These are phyloP conservation scores for Linnemannia exigua DNA, from an alignment of 192 early-diverging fungal genomes.

Conservation along the genomic window DNA sequence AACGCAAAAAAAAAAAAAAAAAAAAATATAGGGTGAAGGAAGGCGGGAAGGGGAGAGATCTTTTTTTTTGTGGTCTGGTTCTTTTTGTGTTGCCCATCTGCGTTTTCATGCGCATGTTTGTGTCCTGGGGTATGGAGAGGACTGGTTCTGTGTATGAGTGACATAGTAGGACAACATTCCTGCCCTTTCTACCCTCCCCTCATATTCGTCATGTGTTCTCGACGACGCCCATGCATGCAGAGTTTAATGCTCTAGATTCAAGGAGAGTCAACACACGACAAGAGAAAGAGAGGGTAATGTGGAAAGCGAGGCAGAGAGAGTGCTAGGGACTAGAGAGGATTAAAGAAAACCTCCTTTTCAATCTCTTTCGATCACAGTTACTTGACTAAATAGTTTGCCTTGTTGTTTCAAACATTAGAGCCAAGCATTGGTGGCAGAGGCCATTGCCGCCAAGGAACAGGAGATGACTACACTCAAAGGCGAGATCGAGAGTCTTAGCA, in stretches of 20 bases:
- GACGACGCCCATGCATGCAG: not conserved
- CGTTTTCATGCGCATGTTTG: constrained; percentile 3
- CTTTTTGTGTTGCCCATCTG: not conserved
- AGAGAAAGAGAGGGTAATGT: not conserved
- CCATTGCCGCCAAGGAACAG: constrained; percentile 50
- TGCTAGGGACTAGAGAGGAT: too few species aligned
- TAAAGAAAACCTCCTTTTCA: too few species aligned
- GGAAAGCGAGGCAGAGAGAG: not conserved
- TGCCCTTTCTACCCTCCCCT: not conserved
- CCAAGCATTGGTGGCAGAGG: constrained; percentile 46
- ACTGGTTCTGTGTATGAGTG: not conserved
- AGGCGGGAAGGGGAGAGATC: not conserved
- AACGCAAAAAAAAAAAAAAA: not conserved
- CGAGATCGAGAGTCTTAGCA: constrained; percentile 51
- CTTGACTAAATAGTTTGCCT: not conserved
- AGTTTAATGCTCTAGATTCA: not conserved
- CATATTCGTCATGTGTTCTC: not conserved
- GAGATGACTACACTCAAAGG: constrained; percentile 39
- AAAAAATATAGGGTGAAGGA: not conserved
- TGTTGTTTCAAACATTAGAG: constrained; percentile 27
- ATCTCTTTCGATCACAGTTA: too few species aligned
- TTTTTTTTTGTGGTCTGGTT: not conserved
- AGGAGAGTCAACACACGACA: not conserved
- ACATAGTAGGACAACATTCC: not conserved
- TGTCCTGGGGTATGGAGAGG: constrained; percentile 2